Evolutionary conservation across 176 grass and related monocot species (phyloP).

Genomic region (Hsuehochloa calcarea): DNA sequence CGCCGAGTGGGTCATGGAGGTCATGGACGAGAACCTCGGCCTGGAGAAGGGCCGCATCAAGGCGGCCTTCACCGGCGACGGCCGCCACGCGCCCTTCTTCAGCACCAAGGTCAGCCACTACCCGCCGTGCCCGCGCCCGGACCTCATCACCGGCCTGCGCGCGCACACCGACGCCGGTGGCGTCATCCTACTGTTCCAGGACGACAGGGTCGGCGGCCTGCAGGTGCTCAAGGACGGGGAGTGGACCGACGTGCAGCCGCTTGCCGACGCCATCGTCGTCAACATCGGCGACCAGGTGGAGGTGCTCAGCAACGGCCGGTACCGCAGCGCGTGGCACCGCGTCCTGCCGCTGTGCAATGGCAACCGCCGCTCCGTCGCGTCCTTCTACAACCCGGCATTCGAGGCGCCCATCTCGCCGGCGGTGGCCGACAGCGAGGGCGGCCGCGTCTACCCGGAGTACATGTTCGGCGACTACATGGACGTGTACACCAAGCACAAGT

Average conservation of each 20-base stretch:
- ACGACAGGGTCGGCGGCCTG: slow-evolving; percentile 50
- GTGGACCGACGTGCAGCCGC: slow-evolving; percentile 64
- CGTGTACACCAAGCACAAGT: slow-evolving; percentile 59
- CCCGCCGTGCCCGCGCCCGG: slow-evolving; percentile 67
- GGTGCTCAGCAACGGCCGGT: slow-evolving; percentile 58
- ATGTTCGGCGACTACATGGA: slow-evolving; percentile 62
- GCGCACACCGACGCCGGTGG: slow-evolving; percentile 71
- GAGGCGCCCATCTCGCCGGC: slow-evolving; percentile 44
- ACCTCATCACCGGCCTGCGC: slow-evolving; percentile 58
- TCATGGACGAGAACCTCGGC: slow-evolving; percentile 66
- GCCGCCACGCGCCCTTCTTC: slow-evolving; percentile 35
- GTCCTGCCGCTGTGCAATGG: slow-evolving; percentile 55
- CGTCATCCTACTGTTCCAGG: slow-evolving; percentile 69
- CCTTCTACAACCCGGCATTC: slow-evolving; percentile 57
- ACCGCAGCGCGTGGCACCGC: slow-evolving; percentile 75
- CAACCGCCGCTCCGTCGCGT: slow-evolving; percentile 60
- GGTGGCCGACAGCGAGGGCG: not conserved
- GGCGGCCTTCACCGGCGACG: slow-evolving; percentile 36
- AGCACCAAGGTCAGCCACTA: slow-evolving; percentile 77
- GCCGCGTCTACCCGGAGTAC: slow-evolving; percentile 35
- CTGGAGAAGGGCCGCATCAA: slow-evolving; percentile 38
- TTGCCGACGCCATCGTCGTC: slow-evolving; percentile 54
- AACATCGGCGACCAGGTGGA: slow-evolving; percentile 79
- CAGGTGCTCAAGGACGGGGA: slow-evolving; percentile 59
- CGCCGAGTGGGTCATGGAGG: slow-evolving; percentile 38